phyloP scores from a whole-genome alignment of 179 eudicot genomes.

The Beta corolliflora region DNA sequence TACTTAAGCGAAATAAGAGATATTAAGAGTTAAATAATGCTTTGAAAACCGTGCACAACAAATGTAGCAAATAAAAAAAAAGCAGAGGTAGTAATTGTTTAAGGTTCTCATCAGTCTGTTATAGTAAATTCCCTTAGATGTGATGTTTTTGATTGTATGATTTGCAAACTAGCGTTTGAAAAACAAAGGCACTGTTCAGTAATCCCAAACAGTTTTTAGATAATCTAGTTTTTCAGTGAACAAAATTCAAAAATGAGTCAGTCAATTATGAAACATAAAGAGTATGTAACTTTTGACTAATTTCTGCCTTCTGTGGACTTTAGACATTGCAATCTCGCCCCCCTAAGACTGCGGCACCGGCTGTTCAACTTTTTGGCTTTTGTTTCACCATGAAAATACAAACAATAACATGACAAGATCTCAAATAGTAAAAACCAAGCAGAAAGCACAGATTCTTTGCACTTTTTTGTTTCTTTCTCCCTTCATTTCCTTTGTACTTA shows the following conservation, averaged over 20 bases:
- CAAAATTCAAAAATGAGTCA: background rate
- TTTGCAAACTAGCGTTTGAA: no score
- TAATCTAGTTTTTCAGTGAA: background rate
- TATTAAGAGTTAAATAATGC: no score
- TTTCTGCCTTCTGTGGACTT: constrained; percentile 9
- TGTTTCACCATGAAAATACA: constrained; percentile 2
- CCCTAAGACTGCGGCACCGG: constrained; percentile 33
- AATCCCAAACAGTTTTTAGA: no score
- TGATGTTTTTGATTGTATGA: no score
- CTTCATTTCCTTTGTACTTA: background rate
- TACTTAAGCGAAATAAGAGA: no score
- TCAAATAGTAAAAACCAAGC: constrained; percentile 11
- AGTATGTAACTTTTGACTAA: constrained; percentile 33
- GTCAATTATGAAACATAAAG: background rate
- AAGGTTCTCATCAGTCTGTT: no score
- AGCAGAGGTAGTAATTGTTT: no score
- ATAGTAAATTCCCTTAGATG: no score
- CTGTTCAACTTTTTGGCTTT: constrained; percentile 16
- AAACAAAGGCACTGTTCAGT: no score
- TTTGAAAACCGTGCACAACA: no score
- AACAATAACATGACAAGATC: constrained; percentile 2
- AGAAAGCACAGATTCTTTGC: background rate
- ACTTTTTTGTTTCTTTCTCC: background rate
- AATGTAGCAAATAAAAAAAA: no score
- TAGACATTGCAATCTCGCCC: constrained; percentile 12